Conservation (phyloP, 1,284 basidiomycete genomes). For the Marasmius fiardii region DNA sequence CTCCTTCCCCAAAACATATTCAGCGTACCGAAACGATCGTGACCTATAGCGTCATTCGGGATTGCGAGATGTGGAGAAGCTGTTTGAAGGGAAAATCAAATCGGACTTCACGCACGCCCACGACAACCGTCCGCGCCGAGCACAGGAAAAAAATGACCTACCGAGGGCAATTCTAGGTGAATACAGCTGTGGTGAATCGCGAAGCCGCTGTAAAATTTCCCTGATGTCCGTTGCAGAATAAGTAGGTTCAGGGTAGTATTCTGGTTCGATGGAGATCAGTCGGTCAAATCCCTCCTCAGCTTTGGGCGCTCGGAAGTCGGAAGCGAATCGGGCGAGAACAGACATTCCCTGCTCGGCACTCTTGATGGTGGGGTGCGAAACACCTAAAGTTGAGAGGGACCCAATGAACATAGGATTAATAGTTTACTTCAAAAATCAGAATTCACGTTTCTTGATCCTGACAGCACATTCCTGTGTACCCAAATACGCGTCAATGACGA, state of each 20-base stretch:
- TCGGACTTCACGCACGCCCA: background rate
- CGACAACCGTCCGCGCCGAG: background rate
- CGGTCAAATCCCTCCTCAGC: conserved; percentile 58
- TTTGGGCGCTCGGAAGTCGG: conserved; percentile 51
- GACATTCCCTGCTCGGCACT: conserved; percentile 49
- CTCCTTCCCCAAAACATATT: background rate
- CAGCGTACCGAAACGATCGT: background rate
- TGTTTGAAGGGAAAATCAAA: background rate
- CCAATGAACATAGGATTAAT: conserved; percentile 11
- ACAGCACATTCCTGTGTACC: conserved; percentile 46
- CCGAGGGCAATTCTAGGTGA: background rate
- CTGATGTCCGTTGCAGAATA: conserved; percentile 51
- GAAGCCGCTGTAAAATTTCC: conserved; percentile 46
- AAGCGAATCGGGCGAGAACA: conserved; percentile 57
- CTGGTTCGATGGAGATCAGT: conserved; percentile 54
- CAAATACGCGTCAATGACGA: conserved; percentile 12
- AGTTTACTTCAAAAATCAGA: conserved; percentile 9
- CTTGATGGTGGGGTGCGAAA: conserved; percentile 67
- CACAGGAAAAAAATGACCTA: background rate
- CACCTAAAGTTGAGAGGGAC: conserved; percentile 38
- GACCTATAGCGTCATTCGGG: background rate
- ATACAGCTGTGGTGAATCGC: conserved; percentile 33
- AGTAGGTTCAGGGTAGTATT: conserved; percentile 25
- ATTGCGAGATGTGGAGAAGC: background rate
- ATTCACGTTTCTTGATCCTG: conserved; percentile 48